These are phyloP conservation scores for Graphilbum sp. DNA, from an alignment of 2,329 filamentous ascomycete species.

Conservation along the genomic window DNA sequence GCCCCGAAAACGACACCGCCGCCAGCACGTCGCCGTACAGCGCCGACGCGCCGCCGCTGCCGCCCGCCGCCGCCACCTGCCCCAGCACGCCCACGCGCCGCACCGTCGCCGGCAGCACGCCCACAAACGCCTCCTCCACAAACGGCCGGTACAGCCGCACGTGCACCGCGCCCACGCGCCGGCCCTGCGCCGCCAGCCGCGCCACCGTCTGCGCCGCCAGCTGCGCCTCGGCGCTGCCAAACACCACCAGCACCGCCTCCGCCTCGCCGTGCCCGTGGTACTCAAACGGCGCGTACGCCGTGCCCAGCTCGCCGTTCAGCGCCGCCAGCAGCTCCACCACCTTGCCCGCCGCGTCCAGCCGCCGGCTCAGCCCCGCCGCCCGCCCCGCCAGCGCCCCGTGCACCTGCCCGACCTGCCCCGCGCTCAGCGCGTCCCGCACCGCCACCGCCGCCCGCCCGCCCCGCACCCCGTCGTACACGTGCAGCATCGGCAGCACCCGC, in stretches of 20 bases:
- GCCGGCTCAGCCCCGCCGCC: conserved; percentile 35
- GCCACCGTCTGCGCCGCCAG: conserved; percentile 66
- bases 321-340: conserved; percentile 51
- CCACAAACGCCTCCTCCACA: conserved; percentile 83
- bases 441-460: conserved; percentile 57
- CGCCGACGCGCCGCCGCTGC: conserved; percentile 62
- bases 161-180: conserved; percentile 73
- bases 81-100: conserved; percentile 72
- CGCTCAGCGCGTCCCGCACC: conserved; percentile 54
- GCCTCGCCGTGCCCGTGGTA: conserved; percentile 73
- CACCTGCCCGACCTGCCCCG: conserved; percentile 42
- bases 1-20: conserved; percentile 59
- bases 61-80: conserved; percentile 65
- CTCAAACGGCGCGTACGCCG: conserved; percentile 84
- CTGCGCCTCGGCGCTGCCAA: conserved; percentile 82
- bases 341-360: conserved; percentile 56
- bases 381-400: conserved; percentile 51
- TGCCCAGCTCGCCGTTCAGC: conserved; percentile 84
- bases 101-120: conserved; percentile 58
- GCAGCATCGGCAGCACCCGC: conserved; percentile 55
- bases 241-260: conserved; percentile 74
- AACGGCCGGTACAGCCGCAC: conserved; percentile 93
- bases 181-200: conserved; percentile 54
- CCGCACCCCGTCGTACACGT: conserved; percentile 64
- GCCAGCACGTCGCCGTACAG: conserved; percentile 88